Base-by-base conservation (phyloP, 2,329 filamentous ascomycete genomes). In the Penicillium sclerotigenum region DNA sequence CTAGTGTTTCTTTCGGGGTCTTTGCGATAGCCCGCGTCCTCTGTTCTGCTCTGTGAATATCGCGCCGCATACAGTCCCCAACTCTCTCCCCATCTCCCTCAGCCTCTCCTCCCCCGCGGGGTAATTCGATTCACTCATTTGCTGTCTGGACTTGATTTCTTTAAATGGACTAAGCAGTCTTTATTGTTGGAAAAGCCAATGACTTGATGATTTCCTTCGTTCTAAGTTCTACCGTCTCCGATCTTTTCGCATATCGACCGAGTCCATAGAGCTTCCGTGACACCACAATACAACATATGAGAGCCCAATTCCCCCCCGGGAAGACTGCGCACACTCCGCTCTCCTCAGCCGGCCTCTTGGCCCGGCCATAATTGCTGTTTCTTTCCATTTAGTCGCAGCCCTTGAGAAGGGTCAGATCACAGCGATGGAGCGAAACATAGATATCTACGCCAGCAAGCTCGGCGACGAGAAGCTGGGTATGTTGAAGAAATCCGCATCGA, bases 401-500 rank as follows among this genome's bases (percentile, higher is more conserved):
- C 61, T 67, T 61, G 53, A 53, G 57, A 61, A 60, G 63, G 59
- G 52, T 52, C 52, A 60, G 50, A 58, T 62, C 61, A 66, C 64
- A 61, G 66, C 59, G 55, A 75, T 77, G 70, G 76, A 79, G 67
- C 71, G 74, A 57, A 77, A 74, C 53, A 79, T 80, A 58, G 80
- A 82, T 62, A 71, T 77, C 52, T 81, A 77, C 64, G 78, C 77
- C 60, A 73, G 68, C 56, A 79, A 78, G 71, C 73, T 81, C 59
- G 73, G 72, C 47, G 78, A 81, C 65, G 71, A 75, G 54, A 76
- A 75, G 65, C 69, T 78, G 54, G 79, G 79, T 80, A 75, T 56
- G 75, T 67, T 41, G 40, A 16, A 28, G 16, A 31, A 13, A 22
- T 33, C n/a, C 22, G n/a, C 18, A 8, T 7, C 5, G 11, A 10